Evolutionary conservation across 306 rosid genomes (phyloP).

Genomic region (Mimosa pudica): DNA sequence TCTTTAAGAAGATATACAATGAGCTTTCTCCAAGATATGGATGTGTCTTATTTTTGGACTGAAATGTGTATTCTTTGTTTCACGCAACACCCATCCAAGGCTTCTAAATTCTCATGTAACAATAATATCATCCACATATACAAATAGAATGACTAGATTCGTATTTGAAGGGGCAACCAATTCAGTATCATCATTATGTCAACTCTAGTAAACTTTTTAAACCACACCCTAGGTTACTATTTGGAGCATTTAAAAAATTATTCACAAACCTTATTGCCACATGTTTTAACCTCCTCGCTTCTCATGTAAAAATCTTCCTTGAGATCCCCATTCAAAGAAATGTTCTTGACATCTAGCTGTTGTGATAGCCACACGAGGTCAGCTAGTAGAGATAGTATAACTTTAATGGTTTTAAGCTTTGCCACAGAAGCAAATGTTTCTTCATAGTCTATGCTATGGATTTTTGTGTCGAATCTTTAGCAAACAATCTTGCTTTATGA

Average conservation of each 20-base stretch:
- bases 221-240: neutral
- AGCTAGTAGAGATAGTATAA: neutral
- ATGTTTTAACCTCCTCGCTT: neutral
- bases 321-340: neutral
- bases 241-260: neutral
- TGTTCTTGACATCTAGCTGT: neutral
- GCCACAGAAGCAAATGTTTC: neutral
- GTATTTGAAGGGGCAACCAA: neutral
- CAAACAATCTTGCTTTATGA: neutral
- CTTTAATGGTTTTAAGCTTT: neutral
- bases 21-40: neutral
- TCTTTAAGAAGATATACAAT: neutral
- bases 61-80: neutral
- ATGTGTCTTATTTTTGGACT: neutral
- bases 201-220: neutral
- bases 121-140: neutral
- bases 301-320: neutral
- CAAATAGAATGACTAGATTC: neutral
- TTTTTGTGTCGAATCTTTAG: neutral
- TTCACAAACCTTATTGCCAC: neutral
- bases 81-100: neutral
- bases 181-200: neutral
- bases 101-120: neutral
- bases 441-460: neutral
- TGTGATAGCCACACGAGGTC: neutral